phyloP scores from a whole-genome alignment of 1,284 basidiomycete species.

The Ganoderma lucidum region DNA sequence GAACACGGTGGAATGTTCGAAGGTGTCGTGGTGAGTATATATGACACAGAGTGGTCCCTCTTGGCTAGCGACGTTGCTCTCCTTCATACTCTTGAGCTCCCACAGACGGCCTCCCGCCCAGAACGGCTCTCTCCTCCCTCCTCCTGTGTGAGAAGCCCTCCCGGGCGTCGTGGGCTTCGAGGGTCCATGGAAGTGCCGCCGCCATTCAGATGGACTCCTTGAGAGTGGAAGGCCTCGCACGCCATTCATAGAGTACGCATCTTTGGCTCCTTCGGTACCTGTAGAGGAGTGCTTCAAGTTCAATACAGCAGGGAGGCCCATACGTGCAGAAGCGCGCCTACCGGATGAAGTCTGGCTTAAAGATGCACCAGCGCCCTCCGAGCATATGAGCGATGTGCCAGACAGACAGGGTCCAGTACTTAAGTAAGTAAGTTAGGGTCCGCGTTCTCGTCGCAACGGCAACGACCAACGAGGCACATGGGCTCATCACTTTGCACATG shows the following conservation, averaged over 20 bases:
- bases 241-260: slow-evolving; percentile 22
- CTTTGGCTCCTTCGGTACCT: slow-evolving; percentile 14
- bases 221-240: slow-evolving; percentile 16
- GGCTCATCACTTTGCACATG: too few species aligned
- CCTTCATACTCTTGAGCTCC: slow-evolving; percentile 1
- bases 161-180: background rate
- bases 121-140: background rate
- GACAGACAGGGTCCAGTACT: background rate
- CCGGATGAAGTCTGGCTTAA: background rate
- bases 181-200: slow-evolving; percentile 13
- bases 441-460: background rate
- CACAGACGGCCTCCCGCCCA: background rate
- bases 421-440: too few species aligned
- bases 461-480: slow-evolving; percentile 3
- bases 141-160: background rate
- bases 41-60: slow-evolving; percentile 5
- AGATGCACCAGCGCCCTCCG: background rate
- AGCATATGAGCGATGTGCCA: background rate
- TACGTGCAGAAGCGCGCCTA: background rate
- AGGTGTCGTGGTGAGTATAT: slow-evolving; percentile 10
- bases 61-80: background rate
- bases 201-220: background rate
- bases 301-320: background rate
- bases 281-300: slow-evolving; percentile 1
- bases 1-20: background rate